These are phyloP conservation scores for Epithemia pelagica DNA, from an alignment of 108 stramenopile species.

Conservation along the genomic window DNA sequence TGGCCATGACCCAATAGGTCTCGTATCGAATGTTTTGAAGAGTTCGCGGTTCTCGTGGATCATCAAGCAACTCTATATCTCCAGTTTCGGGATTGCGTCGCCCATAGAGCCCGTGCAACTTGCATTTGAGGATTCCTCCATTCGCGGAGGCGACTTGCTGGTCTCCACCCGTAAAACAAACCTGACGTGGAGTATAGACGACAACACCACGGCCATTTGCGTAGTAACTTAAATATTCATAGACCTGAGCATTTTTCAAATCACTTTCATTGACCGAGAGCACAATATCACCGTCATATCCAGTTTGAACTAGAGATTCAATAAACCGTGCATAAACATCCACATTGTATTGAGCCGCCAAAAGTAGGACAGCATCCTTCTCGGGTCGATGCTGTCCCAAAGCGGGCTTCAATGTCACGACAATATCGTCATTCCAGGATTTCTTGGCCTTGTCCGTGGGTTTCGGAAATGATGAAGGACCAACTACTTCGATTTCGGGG, in stretches of 20 bases:
- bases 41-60: slow-evolving; percentile 24
- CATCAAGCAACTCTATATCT: not conserved
- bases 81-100: not conserved
- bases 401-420: slow-evolving; percentile 2
- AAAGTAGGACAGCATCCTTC: slow-evolving; percentile 27
- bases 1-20: slow-evolving; percentile 55
- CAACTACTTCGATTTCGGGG: slow-evolving; percentile 6
- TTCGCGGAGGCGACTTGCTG: slow-evolving; percentile 20
- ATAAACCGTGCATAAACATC: slow-evolving; percentile 37
- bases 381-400: slow-evolving; percentile 30
- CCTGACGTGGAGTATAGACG: slow-evolving; percentile 22
- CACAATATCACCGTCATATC: slow-evolving; percentile 52
- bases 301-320: slow-evolving; percentile 38
- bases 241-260: slow-evolving; percentile 11
- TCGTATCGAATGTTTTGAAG: slow-evolving; percentile 49
- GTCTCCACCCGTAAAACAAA: slow-evolving; percentile 33
- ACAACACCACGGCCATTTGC: slow-evolving; percentile 24
- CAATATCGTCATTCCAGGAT: not conserved
- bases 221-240: slow-evolving; percentile 17
- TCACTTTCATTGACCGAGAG: slow-evolving; percentile 27
- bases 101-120: slow-evolving; percentile 35
- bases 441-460: slow-evolving; percentile 7
- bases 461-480: slow-evolving; percentile 24
- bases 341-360: slow-evolving; percentile 21
- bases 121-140: slow-evolving; percentile 44